phyloP scores from a whole-genome alignment of 306 rosid species.

The Chamaecrista fasciculata region DNA sequence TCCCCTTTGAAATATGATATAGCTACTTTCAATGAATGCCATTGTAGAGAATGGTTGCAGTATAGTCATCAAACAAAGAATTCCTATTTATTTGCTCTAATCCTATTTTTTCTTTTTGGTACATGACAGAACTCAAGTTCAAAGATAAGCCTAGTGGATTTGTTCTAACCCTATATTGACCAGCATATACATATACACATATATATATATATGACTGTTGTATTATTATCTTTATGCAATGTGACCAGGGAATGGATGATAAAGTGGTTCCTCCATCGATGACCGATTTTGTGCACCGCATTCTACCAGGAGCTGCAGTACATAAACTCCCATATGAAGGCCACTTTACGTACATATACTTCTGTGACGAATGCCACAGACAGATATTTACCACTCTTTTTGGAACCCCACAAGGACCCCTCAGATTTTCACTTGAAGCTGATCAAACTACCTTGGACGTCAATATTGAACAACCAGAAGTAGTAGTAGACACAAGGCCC shows the following conservation, averaged over 20 bases:
- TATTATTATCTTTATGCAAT: constrained; percentile 27
- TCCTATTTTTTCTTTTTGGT: background rate
- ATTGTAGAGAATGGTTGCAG: background rate
- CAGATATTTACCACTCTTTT: constrained; percentile 92
- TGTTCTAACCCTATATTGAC: constrained; percentile 12
- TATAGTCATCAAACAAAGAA: constrained; percentile 4
- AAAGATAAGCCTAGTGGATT: no score
- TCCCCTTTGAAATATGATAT: constrained; percentile 2
- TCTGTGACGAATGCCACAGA: constrained; percentile 94
- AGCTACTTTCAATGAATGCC: background rate
- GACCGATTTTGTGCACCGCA: constrained; percentile 95
- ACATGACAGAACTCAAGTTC: background rate
- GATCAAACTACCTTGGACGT: constrained; percentile 35
- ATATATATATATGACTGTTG: constrained; percentile 11
- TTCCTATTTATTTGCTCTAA: constrained; percentile 5
- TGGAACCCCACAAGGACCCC: constrained; percentile 93
- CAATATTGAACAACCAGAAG: constrained; percentile 39
- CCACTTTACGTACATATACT: constrained; percentile 84
- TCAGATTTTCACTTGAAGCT: constrained; percentile 34
- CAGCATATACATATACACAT: no score
- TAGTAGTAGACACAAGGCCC: constrained; percentile 14
- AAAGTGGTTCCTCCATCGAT: constrained; percentile 83
- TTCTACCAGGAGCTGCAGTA: constrained; percentile 89
- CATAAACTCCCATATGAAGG: constrained; percentile 99
- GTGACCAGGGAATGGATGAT: constrained; percentile 95